These are phyloP conservation scores for Cutaneotrichosporon sp. DNA, from an alignment of 1,284 basidiomycete genomes.

Conservation along the genomic window DNA sequence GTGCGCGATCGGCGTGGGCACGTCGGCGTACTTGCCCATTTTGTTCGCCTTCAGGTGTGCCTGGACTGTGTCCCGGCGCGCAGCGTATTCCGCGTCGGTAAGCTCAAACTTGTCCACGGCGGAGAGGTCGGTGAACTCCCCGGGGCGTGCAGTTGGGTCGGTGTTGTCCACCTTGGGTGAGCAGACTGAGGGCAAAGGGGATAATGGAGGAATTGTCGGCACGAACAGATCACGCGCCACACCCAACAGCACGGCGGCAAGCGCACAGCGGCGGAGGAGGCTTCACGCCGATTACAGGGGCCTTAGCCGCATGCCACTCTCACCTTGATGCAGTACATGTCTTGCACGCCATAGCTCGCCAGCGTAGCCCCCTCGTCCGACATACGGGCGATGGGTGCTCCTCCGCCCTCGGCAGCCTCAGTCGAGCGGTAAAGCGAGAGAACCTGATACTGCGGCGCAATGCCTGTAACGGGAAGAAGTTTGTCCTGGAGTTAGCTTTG, in stretches of 20 bases:
- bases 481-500: slow-evolving; percentile 57
- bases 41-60: slow-evolving; percentile 84
- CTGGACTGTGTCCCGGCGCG: slow-evolving; percentile 78
- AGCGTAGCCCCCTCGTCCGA: slow-evolving; percentile 64
- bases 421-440: slow-evolving; percentile 63
- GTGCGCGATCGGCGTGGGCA: slow-evolving; percentile 26
- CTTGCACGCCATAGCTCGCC: slow-evolving; percentile 64
- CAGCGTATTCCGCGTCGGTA: slow-evolving; percentile 73
- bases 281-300: too few species aligned
- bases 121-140: slow-evolving; percentile 70
- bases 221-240: too few species aligned
- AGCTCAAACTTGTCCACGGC: slow-evolving; percentile 92
- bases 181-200: too few species aligned
- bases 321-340: slow-evolving; percentile 60
- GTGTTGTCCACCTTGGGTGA: slow-evolving; percentile 64
- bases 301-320: too few species aligned
- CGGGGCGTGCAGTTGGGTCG: slow-evolving; percentile 58
- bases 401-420: slow-evolving; percentile 37
- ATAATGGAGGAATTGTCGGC: too few species aligned
- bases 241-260: too few species aligned
- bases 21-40: slow-evolving; percentile 76
- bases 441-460: slow-evolving; percentile 65
- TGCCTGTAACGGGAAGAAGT: slow-evolving; percentile 85
- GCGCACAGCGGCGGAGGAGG: too few species aligned
- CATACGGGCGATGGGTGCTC: slow-evolving; percentile 55